phyloP scores from a whole-genome alignment of 83 land plant genomes.

The Larix sibirica region DNA sequence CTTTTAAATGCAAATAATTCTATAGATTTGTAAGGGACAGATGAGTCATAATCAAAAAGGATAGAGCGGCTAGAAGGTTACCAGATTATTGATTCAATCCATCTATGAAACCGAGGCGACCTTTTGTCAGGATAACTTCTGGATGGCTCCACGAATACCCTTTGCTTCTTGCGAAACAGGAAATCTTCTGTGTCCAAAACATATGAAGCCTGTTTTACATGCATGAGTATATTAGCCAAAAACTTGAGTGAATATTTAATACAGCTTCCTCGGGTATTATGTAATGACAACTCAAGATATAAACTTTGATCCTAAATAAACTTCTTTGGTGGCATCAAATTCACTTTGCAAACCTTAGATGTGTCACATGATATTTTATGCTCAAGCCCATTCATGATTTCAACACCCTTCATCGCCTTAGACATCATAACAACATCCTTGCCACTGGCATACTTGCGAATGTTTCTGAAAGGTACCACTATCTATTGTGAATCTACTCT shows the following conservation, averaged over 20 bases:
- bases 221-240: neutral
- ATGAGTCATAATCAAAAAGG: too few species aligned
- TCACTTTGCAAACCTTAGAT: conserved; percentile 63
- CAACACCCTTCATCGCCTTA: conserved; percentile 50
- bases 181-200: conserved; percentile 84
- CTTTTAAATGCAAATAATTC: too few species aligned
- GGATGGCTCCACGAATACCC: too few species aligned
- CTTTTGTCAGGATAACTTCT: too few species aligned
- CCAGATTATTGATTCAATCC: too few species aligned
- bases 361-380: conserved; percentile 78
- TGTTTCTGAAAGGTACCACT: conserved; percentile 47
- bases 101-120: too few species aligned
- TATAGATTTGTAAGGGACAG: too few species aligned
- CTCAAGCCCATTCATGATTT: conserved; percentile 77
- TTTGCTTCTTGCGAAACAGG: conserved; percentile 31
- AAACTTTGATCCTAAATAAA: neutral
- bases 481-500: neutral
- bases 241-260: neutral
- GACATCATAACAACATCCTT: conserved; percentile 32
- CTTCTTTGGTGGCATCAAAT: neutral
- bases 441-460: conserved; percentile 26
- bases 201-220: conserved; percentile 59
- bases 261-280: neutral
- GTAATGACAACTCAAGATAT: neutral
- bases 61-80: too few species aligned